These are phyloP conservation scores for Chrysopogon serrulatus DNA, from an alignment of 176 grass and related monocot species.

Conservation along the genomic window DNA sequence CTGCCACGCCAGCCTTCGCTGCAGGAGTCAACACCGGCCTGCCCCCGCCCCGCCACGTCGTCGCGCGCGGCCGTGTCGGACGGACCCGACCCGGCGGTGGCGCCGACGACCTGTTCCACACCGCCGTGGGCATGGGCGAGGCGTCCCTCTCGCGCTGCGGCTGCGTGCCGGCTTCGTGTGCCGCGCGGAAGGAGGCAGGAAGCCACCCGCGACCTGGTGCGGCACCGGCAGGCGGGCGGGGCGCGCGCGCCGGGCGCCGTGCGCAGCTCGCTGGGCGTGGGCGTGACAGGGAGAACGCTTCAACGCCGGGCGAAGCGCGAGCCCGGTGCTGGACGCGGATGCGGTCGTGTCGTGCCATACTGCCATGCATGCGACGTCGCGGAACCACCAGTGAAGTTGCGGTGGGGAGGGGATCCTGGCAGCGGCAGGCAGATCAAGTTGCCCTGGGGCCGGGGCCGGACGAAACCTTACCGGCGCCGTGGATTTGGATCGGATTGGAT, in stretches of 20 bases:
- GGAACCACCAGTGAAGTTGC: not conserved
- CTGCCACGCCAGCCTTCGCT: not conserved
- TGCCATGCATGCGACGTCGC: not conserved
- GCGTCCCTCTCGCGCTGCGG: not conserved
- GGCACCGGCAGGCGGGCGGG: not conserved
- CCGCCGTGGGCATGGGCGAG: too few relatives aligned
- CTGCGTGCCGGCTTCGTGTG: not conserved
- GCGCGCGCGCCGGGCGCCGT: not conserved
- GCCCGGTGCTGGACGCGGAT: not conserved
- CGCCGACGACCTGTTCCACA: not conserved
- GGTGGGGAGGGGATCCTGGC: not conserved
- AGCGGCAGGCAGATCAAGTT: not conserved
- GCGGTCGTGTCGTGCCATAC: not conserved
- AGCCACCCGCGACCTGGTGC: not conserved
- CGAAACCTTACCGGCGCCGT: not conserved
- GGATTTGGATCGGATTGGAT: conserved; percentile 20
- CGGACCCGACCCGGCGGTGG: not conserved
- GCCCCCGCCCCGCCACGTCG: not conserved
- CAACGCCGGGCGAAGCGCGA: not conserved
- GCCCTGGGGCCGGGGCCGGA: not conserved
- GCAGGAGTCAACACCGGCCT: not conserved
- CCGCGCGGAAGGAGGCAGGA: conserved; percentile 20
- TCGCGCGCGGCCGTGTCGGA: not conserved
- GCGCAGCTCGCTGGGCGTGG: not conserved
- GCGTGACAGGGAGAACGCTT: not conserved